A percentile compares a stretch with the other conserved stretches of the same genome.
phyloP scores from a whole-genome alignment of 257 asterid species.

The Jaltomata sinuosa region DNA sequence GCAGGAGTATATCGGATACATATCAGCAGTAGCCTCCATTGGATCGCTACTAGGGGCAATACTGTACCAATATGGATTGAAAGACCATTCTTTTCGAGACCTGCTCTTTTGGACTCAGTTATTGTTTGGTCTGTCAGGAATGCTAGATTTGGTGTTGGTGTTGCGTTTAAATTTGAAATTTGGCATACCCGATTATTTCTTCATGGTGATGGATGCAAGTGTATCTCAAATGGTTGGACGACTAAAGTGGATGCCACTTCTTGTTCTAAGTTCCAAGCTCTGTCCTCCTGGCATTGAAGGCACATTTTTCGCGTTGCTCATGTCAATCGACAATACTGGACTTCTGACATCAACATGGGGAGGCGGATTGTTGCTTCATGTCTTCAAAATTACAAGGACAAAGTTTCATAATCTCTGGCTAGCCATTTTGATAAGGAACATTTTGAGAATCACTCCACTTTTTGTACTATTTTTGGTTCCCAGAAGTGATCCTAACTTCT shows the following conservation, averaged over 20 bases:
- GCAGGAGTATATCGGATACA: constrained; percentile 78
- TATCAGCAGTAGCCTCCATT: constrained; percentile 70
- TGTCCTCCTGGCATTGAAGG: constrained; percentile 95
- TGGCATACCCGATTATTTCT: constrained; percentile 60
- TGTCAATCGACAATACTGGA: constrained; percentile 87
- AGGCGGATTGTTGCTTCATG: constrained; percentile 72
- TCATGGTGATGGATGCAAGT: constrained; percentile 72
- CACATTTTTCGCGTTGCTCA: constrained; percentile 81
- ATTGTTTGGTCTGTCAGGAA: constrained; percentile 64
- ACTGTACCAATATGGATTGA: constrained; percentile 60
- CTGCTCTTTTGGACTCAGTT: constrained; percentile 78
- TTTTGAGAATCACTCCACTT: constrained; percentile 55
- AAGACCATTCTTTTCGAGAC: constrained; percentile 61
- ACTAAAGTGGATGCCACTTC: constrained; percentile 96
- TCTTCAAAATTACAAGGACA: constrained; percentile 56
- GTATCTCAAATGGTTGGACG: constrained; percentile 70
- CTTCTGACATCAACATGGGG: constrained; percentile 78
- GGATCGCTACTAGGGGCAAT: constrained; percentile 74
- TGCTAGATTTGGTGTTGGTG: constrained; percentile 66
- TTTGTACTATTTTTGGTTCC: constrained; percentile 60
- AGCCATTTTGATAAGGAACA: constrained; percentile 57
- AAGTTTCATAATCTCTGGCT: constrained; percentile 61
- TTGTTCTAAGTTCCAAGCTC: constrained; percentile 71
- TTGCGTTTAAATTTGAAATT: constrained; percentile 63
- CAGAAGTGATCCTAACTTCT: constrained; percentile 44